These are phyloP conservation scores for Naumovozyma castellii DNA, from an alignment of 805 yeast genomes.

Conservation along the genomic window DNA sequence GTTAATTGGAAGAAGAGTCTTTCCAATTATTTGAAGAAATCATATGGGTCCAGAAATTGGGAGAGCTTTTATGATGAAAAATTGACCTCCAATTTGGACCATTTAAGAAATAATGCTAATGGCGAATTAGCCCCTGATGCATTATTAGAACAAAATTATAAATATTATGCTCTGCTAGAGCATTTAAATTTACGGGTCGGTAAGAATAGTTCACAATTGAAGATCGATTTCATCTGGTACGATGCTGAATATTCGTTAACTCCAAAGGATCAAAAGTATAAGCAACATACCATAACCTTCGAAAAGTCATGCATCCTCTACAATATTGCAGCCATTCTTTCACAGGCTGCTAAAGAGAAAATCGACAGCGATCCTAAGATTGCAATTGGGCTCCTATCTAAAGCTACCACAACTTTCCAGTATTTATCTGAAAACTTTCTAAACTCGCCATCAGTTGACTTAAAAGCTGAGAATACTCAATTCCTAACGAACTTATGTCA, in stretches of 20 bases:
- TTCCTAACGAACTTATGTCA: constrained; percentile 58
- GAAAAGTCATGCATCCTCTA: constrained; percentile 82
- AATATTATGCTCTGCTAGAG: constrained; percentile 76
- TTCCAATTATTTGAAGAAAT: constrained; percentile 22
- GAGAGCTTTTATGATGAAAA: constrained; percentile 24
- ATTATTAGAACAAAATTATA: constrained; percentile 34
- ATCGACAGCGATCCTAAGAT: constrained; percentile 41
- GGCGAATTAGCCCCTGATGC: constrained; percentile 26
- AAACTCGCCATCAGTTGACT: constrained; percentile 79
- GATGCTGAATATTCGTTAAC: constrained; percentile 52
- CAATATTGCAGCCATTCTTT: constrained; percentile 60
- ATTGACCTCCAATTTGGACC: constrained; percentile 20
- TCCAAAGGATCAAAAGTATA: constrained; percentile 30
- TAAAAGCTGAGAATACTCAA: constrained; percentile 56
- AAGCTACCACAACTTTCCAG: constrained; percentile 68
- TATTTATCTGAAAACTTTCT: constrained; percentile 71
- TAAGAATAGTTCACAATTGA: constrained; percentile 43
- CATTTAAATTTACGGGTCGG: constrained; percentile 72
- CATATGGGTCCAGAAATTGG: constrained; percentile 27
- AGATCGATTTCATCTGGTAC: constrained; percentile 64
- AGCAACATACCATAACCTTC: constrained; percentile 76
- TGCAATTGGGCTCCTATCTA: constrained; percentile 55
- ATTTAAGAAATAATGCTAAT: constrained; percentile 25
- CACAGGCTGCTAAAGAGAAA: constrained; percentile 38
- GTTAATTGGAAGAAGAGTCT: constrained; percentile 26